Base-by-base conservation (phyloP, 1,284 basidiomycete species). In the Pterulicium gracile region DNA sequence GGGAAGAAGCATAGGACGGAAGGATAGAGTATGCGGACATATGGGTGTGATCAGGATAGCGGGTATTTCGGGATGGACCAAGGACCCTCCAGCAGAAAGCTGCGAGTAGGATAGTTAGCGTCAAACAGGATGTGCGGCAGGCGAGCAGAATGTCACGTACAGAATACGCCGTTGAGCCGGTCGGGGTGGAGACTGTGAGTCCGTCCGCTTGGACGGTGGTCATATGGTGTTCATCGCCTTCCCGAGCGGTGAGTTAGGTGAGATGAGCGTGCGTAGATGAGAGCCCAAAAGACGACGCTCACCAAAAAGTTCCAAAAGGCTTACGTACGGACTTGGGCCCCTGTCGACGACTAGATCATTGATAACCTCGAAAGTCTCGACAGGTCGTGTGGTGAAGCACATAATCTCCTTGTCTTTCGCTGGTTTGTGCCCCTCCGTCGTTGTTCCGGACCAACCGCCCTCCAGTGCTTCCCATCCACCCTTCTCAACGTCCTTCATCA, bases 201-300 rank as follows among this genome's bases (percentile, higher is more conserved):
- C 96, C 96, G 59, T 99, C 96, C 0, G 95, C 96, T 66, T 98
- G 96, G 1, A 98, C 96, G 0, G 96, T 99, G 0, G 96, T 99
- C 76, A 99, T 84, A 68, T 98, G 96, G 62, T 98, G 91, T 56
- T 99, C 95, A 58, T 99, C 96, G 50, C 92, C 93, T 96, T 51
- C 21, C n/a, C n/a, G n/a, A n/a, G n/a, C n/a, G n/a, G n/a, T n/a
- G n/a, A 47, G 22, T 23, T 48, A 14, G 23, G 44, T 43, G 41
- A 18, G 15, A 18, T 42, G 3, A 49, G 18, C 23, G 20, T n/a
- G 24, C 24, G 21, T 27, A 23, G 12, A 18, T 34, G 17, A 23
- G 17, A 27, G 1, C 7, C 13, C 22, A 1, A 20, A n/a, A 34
- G 24, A 22, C 19, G 24, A 49, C 12, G 69, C 82, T 56, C 56